These are phyloP conservation scores for Boletus mariae DNA, from an alignment of 1,284 basidiomycete species.

Conservation along the genomic window DNA sequence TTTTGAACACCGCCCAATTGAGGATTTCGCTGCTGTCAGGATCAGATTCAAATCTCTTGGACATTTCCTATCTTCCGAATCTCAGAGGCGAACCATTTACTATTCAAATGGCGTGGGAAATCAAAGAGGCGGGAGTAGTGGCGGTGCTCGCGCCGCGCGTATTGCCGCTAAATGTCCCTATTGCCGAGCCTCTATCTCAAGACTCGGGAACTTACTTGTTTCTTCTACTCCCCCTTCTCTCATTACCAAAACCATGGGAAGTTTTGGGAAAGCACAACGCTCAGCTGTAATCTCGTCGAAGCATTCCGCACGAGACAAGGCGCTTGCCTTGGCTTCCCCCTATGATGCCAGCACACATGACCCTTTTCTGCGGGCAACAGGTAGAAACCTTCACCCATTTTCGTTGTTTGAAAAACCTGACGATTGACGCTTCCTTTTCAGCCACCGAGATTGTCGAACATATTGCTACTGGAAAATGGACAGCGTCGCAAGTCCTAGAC, in stretches of 20 bases:
- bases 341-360: conserved; percentile 19
- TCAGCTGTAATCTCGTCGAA: conserved; percentile 22
- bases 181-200: not conserved
- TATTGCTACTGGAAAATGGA: conserved; percentile 66
- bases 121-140: not conserved
- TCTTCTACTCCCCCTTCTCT: not conserved
- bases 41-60: too few relatives aligned
- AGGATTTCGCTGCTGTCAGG: too few relatives aligned
- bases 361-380: conserved; percentile 26
- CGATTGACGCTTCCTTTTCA: conserved; percentile 24
- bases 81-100: too few relatives aligned
- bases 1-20: too few relatives aligned
- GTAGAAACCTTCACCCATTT: conserved; percentile 7
- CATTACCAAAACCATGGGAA: conserved; percentile 12
- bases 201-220: too few relatives aligned
- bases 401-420: not conserved
- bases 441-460: conserved; percentile 60
- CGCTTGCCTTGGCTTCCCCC: conserved; percentile 19
- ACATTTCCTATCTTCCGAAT: too few relatives aligned
- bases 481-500: conserved; percentile 65
- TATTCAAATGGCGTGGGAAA: not conserved
- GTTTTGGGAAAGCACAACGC: conserved; percentile 16
- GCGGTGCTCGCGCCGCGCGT: too few relatives aligned
- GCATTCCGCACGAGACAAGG: conserved; percentile 19
- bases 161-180: not conserved